Evolutionary conservation across 1,284 basidiomycete species (phyloP).

Genomic region (Fomitopsis betulina): DNA sequence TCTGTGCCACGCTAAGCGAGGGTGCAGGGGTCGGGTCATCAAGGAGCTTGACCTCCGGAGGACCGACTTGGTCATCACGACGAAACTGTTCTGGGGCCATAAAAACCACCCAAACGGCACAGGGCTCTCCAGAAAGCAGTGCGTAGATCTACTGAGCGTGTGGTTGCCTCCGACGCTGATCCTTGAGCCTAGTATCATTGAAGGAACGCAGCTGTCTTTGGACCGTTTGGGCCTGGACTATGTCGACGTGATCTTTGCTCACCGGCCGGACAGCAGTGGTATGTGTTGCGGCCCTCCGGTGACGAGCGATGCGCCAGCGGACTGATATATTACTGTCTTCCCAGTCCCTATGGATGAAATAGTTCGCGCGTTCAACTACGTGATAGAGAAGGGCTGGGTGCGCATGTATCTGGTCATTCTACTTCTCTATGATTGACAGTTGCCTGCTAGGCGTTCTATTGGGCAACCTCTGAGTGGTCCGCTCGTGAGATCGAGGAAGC

Average conservation of each 20-base stretch:
- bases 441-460: slow-evolving; percentile 54
- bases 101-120: slow-evolving; percentile 47
- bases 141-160: slow-evolving; percentile 24
- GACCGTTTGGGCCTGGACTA: slow-evolving; percentile 74
- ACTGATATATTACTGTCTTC: slow-evolving; percentile 8
- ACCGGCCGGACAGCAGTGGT: slow-evolving; percentile 52
- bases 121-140: slow-evolving; percentile 76
- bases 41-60: slow-evolving; percentile 70
- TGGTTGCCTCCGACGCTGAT: not conserved
- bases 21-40: slow-evolving; percentile 67
- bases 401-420: slow-evolving; percentile 12
- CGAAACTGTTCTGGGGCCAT: slow-evolving; percentile 59
- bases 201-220: slow-evolving; percentile 68
- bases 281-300: slow-evolving; percentile 24
- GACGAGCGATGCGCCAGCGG: not conserved
- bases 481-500: slow-evolving; percentile 74
- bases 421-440: slow-evolving; percentile 4
- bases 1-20: not conserved
- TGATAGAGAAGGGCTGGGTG: slow-evolving; percentile 65
- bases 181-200: slow-evolving; percentile 53
- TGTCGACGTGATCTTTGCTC: slow-evolving; percentile 70
- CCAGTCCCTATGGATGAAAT: slow-evolving; percentile 66
- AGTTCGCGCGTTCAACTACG: slow-evolving; percentile 69
- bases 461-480: slow-evolving; percentile 80
- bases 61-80: slow-evolving; percentile 70